Evolutionary conservation across 345 rosid species (phyloP), one percentile per base, ranked within the genome.

Genomic region (Acer yangbiense): DNA sequence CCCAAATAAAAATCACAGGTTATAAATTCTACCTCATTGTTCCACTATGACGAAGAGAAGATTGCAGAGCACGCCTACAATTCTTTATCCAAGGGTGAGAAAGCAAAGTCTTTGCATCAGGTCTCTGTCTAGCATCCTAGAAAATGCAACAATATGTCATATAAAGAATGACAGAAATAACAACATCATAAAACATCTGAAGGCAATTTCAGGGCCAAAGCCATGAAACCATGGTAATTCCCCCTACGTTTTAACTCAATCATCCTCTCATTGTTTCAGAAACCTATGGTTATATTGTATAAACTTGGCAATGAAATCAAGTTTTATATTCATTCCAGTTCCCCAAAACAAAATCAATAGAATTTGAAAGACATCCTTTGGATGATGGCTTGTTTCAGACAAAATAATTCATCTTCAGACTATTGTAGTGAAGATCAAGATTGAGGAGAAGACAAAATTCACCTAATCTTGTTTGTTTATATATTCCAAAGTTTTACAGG

Each of bases 51-150:
- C 97, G 92, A 76, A 94, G 85, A 85, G 97, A 86, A 82, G 99
- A 90, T 83, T 94, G 97, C 82, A 94, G 88, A 57, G 91, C 95
- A 69, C 94, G 94, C 82, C 93, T 88, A 80, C 85, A 91, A 76
- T 93, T 94, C 75, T 85, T 91, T 86, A 97, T 94, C 99, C 99
- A 97, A 80, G 98, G 93, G 83, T 97, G 99, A 82, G 98, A 97
- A 79, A 97, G 98, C 74, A 97, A 77, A n/a, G 98, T 91, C 86
- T 97, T 94, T 70, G 99, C 99, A 90, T 97, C 99, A 68, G 99
- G 98, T 85, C 99, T 89, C 85, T 93, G 94, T 71, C 98, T 90
- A 69, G 99, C 92, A 89, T 97, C 99, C 99, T 97, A 87, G 62
- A 80, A 83, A 32, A 78, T 21, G 63, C 74, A 78, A 81, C 68